These are phyloP conservation scores for Spiromastix sp. DNA, from an alignment of 2,329 filamentous ascomycete species.

Conservation along the genomic window DNA sequence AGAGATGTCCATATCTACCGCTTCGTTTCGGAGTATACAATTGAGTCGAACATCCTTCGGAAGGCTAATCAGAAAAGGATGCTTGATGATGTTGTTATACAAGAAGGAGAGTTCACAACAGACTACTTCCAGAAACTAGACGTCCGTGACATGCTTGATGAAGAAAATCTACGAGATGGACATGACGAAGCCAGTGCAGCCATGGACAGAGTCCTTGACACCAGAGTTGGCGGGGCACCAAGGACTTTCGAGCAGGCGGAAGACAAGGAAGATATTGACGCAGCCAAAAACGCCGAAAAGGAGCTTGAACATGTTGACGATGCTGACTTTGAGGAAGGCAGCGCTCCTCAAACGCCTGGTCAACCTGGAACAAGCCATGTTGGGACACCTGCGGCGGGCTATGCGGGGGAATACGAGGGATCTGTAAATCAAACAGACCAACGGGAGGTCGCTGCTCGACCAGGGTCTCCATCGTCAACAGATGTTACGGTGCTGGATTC, in stretches of 20 bases:
- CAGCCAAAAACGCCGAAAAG: conserved; percentile 76
- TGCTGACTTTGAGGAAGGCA: conserved; percentile 68
- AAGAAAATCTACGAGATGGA: conserved; percentile 41
- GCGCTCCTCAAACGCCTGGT: conserved; percentile 23
- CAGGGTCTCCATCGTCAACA: conserved; percentile 13
- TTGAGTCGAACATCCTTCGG: conserved; percentile 93
- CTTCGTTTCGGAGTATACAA: conserved; percentile 84
- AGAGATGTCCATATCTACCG: conserved; percentile 97
- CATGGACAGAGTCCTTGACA: conserved; percentile 76
- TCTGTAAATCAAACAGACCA: conserved; percentile 5
- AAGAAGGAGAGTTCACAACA: conserved; percentile 95
- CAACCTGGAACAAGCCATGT: conserved; percentile 19
- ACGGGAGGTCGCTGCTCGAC: conserved; percentile 13
- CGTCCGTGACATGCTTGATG: conserved; percentile 55
- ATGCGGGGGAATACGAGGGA: conserved; percentile 20
- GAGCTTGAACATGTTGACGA: conserved; percentile 78
- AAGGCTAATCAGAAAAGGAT: conserved; percentile 97
- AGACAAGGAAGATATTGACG: conserved; percentile 81
- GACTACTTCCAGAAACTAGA: conserved; percentile 80
- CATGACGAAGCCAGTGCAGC: conserved; percentile 68
- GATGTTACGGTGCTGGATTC: conserved; percentile 27
- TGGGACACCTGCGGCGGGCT: conserved; percentile 28
- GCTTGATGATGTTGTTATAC: conserved; percentile 95
- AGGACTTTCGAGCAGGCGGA: conserved; percentile 80
- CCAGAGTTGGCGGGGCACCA: conserved; percentile 52